Conservation (phyloP, 1,284 basidiomycete species). For the Hypsizygus ulmarius region DNA sequence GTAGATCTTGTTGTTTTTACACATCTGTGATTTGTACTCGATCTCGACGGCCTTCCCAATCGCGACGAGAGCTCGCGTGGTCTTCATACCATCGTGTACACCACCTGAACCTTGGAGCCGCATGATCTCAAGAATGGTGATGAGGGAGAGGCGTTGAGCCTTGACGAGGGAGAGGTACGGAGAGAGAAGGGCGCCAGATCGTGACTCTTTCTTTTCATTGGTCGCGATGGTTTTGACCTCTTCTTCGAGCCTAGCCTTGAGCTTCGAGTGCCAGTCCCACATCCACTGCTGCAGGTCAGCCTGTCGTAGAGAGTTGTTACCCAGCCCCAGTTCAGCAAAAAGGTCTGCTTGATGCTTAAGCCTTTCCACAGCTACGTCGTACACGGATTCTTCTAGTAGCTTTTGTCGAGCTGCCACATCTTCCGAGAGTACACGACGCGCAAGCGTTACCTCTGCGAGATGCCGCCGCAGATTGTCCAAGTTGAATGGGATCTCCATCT, state of each 20-base stretch:
- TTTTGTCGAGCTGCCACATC: constrained; percentile 77
- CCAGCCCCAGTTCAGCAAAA: constrained; percentile 58
- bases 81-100: constrained; percentile 86
- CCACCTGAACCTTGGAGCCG: constrained; percentile 78
- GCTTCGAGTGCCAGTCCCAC: constrained; percentile 82
- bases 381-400: constrained; percentile 80
- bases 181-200: constrained; percentile 22
- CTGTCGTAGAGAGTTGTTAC: constrained; percentile 47
- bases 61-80: constrained; percentile 77
- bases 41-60: constrained; percentile 87
- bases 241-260: constrained; percentile 51
- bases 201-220: constrained; percentile 33
- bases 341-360: constrained; percentile 64
- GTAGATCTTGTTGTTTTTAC: constrained; percentile 62
- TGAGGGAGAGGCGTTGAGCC: constrained; percentile 79
- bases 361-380: constrained; percentile 77
- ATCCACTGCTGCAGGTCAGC: constrained; percentile 75
- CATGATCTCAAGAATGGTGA: constrained; percentile 92
- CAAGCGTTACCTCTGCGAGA: constrained; percentile 59
- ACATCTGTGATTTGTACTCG: constrained; percentile 85
- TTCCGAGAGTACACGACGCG: constrained; percentile 61
- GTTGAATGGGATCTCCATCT: constrained; percentile 66
- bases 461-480: constrained; percentile 65
- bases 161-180: constrained; percentile 78
- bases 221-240: constrained; percentile 55